Percentiles rank a stretch among this genome's conserved stretches.
These are phyloP conservation scores for Saccharum officinarum DNA, from an alignment of 176 grass and related monocot species.

Conservation along the genomic window DNA sequence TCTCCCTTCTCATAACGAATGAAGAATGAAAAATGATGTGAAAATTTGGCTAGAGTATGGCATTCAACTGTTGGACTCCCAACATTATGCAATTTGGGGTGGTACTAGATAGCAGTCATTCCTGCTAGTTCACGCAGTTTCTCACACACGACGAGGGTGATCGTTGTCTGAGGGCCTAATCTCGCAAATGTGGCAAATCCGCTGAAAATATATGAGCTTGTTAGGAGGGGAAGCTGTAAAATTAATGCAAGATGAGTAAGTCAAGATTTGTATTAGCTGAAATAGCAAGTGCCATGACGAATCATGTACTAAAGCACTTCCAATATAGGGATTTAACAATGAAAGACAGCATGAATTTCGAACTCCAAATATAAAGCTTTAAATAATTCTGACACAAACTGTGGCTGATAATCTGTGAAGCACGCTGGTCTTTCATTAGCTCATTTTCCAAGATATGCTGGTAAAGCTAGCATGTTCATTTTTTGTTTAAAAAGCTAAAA, in stretches of 20 bases:
- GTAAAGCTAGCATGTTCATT: neutral
- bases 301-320: neutral
- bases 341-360: neutral
- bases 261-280: neutral
- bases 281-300: neutral
- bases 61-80: neutral
- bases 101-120: slow-evolving; percentile 65
- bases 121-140: slow-evolving; percentile 71
- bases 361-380: neutral
- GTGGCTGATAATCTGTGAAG: slow-evolving; percentile 9
- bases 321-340: slow-evolving; percentile 3
- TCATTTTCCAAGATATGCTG: slow-evolving; percentile 1
- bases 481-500: neutral
- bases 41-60: neutral
- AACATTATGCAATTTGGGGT: neutral
- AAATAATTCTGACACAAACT: neutral
- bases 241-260: neutral
- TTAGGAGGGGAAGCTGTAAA: slow-evolving; percentile 22
- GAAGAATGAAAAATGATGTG: slow-evolving; percentile 8
- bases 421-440: neutral
- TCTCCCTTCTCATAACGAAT: slow-evolving; percentile 4
- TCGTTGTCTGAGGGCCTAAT: slow-evolving; percentile 86
- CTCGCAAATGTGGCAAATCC: slow-evolving; percentile 86
- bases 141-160: slow-evolving; percentile 86
- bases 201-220: slow-evolving; percentile 37